These are phyloP conservation scores for Thalia dealbata DNA, from an alignment of 176 grass and related monocot species.

Conservation along the genomic window DNA sequence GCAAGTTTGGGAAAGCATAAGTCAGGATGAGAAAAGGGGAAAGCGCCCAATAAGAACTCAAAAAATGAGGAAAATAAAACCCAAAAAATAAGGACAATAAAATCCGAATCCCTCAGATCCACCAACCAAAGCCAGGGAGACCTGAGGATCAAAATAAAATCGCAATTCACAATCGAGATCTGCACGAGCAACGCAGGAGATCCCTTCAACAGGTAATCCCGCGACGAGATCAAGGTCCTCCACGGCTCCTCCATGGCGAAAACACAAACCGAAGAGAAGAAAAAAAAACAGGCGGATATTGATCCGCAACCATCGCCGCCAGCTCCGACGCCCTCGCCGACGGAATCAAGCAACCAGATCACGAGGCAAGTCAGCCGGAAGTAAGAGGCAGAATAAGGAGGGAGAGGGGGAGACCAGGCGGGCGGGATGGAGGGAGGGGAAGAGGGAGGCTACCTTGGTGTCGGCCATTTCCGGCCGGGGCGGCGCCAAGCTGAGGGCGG, in stretches of 20 bases:
- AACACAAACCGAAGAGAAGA: neutral
- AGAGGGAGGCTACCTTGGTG: neutral
- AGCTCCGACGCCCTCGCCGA: neutral
- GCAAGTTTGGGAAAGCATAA: too few species aligned
- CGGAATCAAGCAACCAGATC: neutral
- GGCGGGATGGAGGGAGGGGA: neutral
- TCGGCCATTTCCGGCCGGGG: slow-evolving; percentile 5
- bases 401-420: neutral
- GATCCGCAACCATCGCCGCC: neutral
- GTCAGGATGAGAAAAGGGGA: neutral
- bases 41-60: neutral
- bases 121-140: neutral
- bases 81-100: neutral
- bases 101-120: neutral
- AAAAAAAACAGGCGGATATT: neutral
- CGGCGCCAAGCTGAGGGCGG: neutral
- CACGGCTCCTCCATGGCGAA: neutral
- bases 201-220: neutral
- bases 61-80: neutral
- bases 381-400: neutral
- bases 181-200: neutral
- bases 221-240: neutral
- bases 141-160: neutral
- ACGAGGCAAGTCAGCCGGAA: neutral
- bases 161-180: neutral